Percentiles rank a stretch among this genome's conserved stretches.
Evolutionary conservation across 352 stramenopile species (phyloP).

Genomic region (Globisporangium ultimum): DNA sequence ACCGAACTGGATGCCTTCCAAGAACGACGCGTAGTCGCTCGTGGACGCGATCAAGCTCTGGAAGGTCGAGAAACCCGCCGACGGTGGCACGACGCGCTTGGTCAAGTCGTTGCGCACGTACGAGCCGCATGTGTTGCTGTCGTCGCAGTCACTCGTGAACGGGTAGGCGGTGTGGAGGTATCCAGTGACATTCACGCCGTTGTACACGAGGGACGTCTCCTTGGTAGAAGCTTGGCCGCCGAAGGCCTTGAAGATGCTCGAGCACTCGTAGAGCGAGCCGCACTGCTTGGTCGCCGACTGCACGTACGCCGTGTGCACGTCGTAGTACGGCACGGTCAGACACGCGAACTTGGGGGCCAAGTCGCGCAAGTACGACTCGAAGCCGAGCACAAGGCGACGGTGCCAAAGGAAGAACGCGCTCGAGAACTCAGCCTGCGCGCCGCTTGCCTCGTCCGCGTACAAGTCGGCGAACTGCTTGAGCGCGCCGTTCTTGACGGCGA

Average conservation of each 20-base stretch:
- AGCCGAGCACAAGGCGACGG: constrained; percentile 55
- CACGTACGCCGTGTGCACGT: constrained; percentile 65
- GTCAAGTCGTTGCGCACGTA: constrained; percentile 44
- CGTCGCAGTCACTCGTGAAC: constrained; percentile 37
- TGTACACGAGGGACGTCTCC: constrained; percentile 19
- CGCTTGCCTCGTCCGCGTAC: constrained; percentile 37
- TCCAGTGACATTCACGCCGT: constrained; percentile 30
- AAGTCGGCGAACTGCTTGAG: constrained; percentile 50
- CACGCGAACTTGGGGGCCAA: constrained; percentile 54
- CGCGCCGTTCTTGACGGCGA: constrained; percentile 38
- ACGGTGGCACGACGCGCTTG: constrained; percentile 33
- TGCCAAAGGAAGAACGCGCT: constrained; percentile 70
- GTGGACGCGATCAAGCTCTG: constrained; percentile 48
- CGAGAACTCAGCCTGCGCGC: constrained; percentile 50
- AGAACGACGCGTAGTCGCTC: constrained; percentile 51
- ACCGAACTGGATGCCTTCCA: constrained; percentile 56
- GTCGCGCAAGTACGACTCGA: constrained; percentile 63
- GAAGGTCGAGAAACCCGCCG: constrained; percentile 47
- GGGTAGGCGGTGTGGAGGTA: constrained; percentile 25
- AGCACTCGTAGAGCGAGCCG: constrained; percentile 60
- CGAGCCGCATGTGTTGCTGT: constrained; percentile 32
- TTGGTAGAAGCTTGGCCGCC: constrained; percentile 24
- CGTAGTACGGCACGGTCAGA: constrained; percentile 76
- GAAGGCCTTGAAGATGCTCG: constrained; percentile 48
- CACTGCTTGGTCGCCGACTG: constrained; percentile 43